phyloP scores from a whole-genome alignment of 23 red algal species.

The Chondrus crispus region DNA sequence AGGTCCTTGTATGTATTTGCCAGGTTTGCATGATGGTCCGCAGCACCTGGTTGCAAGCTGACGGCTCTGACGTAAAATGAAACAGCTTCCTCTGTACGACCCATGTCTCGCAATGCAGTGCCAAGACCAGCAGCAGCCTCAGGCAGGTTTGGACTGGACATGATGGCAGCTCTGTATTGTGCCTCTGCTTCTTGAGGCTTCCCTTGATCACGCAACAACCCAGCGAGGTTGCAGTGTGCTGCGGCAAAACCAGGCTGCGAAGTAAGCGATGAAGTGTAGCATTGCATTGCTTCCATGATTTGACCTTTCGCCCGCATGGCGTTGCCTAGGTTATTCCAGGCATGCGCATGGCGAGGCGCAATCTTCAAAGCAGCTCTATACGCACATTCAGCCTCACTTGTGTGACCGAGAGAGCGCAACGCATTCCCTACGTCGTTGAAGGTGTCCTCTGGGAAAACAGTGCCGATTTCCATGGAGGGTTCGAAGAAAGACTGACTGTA shows the following conservation, averaged over 20 bases:
- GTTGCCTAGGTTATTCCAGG: constrained; percentile 70
- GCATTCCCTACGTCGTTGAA: constrained; percentile 58
- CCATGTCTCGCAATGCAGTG: constrained; percentile 64
- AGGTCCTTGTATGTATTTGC: constrained; percentile 72
- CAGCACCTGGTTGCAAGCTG: constrained; percentile 43
- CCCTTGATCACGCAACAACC: constrained; percentile 59
- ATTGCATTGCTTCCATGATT: constrained; percentile 48
- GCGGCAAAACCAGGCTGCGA: constrained; percentile 39
- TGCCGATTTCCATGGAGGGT: constrained; percentile 4
- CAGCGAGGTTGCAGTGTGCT: constrained; percentile 61
- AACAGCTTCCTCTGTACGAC: constrained; percentile 56
- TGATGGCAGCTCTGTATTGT: constrained; percentile 57
- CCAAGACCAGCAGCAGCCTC: constrained; percentile 62
- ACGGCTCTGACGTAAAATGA: constrained; percentile 40
- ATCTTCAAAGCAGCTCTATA: constrained; percentile 51
- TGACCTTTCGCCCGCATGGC: constrained; percentile 50
- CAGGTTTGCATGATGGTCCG: constrained; percentile 55
- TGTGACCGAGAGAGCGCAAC: constrained; percentile 16
- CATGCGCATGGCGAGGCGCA: constrained; percentile 48
- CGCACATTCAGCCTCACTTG: constrained; percentile 46
- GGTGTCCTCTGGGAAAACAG: constrained; percentile 34
- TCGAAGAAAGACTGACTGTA: constrained; percentile 30
- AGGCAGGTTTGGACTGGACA: constrained; percentile 41
- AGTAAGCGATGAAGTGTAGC: constrained; percentile 29
- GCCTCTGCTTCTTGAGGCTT: constrained; percentile 47